Percentiles rank a stretch among this genome's conserved stretches.
Conservation (phyloP, 345 rosid genomes). For the Salix koriyanagi region DNA sequence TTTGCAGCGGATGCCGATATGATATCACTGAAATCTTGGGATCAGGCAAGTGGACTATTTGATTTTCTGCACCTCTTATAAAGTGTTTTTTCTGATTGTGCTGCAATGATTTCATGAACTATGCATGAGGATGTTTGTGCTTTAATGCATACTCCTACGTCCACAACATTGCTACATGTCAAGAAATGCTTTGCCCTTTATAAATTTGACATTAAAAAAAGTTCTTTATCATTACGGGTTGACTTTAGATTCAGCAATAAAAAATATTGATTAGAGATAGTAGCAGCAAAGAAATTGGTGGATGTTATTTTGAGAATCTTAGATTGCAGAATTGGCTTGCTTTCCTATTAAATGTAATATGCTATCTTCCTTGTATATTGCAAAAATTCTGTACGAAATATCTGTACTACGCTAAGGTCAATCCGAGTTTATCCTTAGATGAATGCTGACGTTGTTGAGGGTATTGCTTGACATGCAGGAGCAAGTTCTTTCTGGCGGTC, state of each 20-base stretch:
- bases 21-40: constrained; percentile 85
- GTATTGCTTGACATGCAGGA: constrained; percentile 45
- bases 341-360: too few species aligned
- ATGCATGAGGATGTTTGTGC: background rate
- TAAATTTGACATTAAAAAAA: background rate
- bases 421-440: background rate
- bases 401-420: background rate
- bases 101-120: background rate
- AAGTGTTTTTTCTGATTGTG: background rate
- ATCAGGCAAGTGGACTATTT: constrained; percentile 55
- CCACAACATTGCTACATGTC: background rate
- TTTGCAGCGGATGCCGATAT: constrained; percentile 87
- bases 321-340: background rate
- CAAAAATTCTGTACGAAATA: background rate
- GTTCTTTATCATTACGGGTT: background rate
- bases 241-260: background rate
- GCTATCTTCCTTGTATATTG: background rate
- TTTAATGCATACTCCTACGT: background rate
- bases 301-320: background rate
- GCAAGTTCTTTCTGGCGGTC: constrained; percentile 85
- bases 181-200: background rate
- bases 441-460: constrained; percentile 14
- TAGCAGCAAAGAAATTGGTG: background rate
- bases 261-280: background rate
- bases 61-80: background rate